Evolutionary conservation across 805 yeast genomes (phyloP), one percentile per base, ranked within the genome.

Genomic region (Suhomyces prunicola): DNA sequence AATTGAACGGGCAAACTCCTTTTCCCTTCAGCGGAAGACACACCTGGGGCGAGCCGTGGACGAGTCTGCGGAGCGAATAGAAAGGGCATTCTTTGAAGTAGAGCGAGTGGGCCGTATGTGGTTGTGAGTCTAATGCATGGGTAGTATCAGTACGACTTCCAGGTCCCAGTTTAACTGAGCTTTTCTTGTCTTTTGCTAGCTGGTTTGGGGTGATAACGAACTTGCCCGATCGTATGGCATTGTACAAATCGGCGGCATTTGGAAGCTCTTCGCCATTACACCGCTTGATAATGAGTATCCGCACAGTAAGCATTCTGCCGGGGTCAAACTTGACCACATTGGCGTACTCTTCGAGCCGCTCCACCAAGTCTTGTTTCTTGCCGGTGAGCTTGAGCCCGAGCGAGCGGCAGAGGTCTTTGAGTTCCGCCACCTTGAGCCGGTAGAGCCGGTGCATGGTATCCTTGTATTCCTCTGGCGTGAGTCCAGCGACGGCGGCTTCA

Each of bases 21-120:
- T 78, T 72, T 4, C 83, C 84, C 57, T 83, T 70, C 13, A 75
- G 72, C 0, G 76, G 71, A 6, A 71, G 71, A 2, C 80, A 76
- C 13, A 74, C 59, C 29, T 77, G 79, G 7, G 87, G 86, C 41
- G 76, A 69, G 13, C 73, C 77, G 29, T 77, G 74, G 2, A 86
- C 67, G 39, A 78, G 61, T 48, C 80, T 67, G 52, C 76, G 76
- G 36, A 83, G 65, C 9, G 66, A 68, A 65, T 77, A 87, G 65
- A 86, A 87, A 1, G 87, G 85, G 40, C 83, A 78, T 54, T 72
- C 80, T 51, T 71, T 70, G 69, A 84, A 85, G 62, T 71, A 78
- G 1, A 77, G 60, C 72, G 78, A 70, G 44, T 79, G 81, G 10
- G 68, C 70, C 39, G 56, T 58, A 45, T 65, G 60, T 4, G 65